Evolutionary conservation across 225 moss, liverwort and hornwort genomes (phyloP).

Genomic region (Marchantia polymorpha): DNA sequence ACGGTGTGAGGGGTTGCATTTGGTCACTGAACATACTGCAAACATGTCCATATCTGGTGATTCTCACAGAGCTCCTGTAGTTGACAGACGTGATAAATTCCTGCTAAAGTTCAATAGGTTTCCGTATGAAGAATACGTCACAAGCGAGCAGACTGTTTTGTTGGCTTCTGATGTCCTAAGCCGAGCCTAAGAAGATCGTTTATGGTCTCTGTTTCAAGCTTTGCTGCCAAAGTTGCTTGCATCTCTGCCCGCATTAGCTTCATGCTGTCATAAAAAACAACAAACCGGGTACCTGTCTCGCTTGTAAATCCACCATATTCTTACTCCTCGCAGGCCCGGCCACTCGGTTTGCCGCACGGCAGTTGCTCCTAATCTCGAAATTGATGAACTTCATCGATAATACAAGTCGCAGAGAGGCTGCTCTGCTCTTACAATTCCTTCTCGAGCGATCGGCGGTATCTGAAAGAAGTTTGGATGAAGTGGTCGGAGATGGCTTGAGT

Average conservation of each 20-base stretch:
- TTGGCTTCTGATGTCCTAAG: too few species aligned
- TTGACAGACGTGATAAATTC: too few species aligned
- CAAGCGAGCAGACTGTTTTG: too few species aligned
- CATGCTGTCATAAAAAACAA: not conserved
- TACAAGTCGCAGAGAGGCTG: conserved; percentile 74
- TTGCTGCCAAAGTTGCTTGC: not conserved
- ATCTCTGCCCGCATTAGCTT: not conserved
- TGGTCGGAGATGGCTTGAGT: conserved; percentile 81
- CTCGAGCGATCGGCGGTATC: conserved; percentile 48
- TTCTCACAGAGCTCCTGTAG: too few species aligned
- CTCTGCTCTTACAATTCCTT: conserved; percentile 65
- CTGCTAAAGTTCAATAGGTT: too few species aligned
- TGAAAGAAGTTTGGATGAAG: conserved; percentile 30
- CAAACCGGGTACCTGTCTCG: not conserved
- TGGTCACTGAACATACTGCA: too few species aligned
- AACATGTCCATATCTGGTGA: too few species aligned
- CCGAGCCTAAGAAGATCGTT: not conserved
- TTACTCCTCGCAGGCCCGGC: conserved; percentile 50
- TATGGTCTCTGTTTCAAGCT: not conserved
- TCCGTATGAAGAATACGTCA: too few species aligned
- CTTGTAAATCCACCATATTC: not conserved
- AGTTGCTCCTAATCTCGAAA: conserved; percentile 69
- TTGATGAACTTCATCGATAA: conserved; percentile 85
- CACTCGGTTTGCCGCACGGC: conserved; percentile 77
- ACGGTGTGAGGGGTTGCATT: too few species aligned